Percentiles rank a stretch among this genome's conserved stretches.
These are phyloP conservation scores for Neofusicoccum cordaticola DNA, from an alignment of 2,329 filamentous ascomycete species.

Conservation along the genomic window DNA sequence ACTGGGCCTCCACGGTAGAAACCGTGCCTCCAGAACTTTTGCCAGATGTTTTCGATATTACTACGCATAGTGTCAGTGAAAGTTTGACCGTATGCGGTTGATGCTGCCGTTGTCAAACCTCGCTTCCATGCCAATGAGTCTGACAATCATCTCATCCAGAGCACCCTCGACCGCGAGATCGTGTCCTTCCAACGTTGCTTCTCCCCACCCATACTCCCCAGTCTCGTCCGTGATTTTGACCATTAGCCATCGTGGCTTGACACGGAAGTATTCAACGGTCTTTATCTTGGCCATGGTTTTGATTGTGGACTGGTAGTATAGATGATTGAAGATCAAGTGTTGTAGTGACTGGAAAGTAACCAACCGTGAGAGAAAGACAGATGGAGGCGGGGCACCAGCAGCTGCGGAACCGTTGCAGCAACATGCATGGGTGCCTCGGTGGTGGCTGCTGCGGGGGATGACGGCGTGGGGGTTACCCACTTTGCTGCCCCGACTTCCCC, in stretches of 20 bases:
- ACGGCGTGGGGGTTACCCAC: background rate
- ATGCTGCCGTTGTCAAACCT: constrained; percentile 48
- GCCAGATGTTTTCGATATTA: constrained; percentile 80
- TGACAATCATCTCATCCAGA: constrained; percentile 62
- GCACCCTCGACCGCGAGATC: constrained; percentile 71
- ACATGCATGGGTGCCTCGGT: background rate
- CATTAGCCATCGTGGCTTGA: constrained; percentile 73
- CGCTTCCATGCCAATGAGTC: constrained; percentile 66
- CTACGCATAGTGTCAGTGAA: constrained; percentile 37
- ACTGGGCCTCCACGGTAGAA: constrained; percentile 64
- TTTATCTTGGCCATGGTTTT: constrained; percentile 61
- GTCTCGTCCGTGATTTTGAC: constrained; percentile 70
- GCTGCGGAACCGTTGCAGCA: background rate
- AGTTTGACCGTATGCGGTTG: background rate
- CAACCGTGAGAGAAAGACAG: no score
- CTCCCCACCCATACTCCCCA: constrained; percentile 68
- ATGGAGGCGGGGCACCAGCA: background rate
- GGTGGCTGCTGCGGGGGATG: background rate
- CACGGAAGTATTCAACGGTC: constrained; percentile 68
- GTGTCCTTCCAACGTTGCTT: constrained; percentile 71
- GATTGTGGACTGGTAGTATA: no score
- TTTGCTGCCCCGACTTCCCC: background rate
- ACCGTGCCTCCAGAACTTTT: constrained; percentile 63
- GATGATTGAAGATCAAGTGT: background rate
- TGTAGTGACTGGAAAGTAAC: background rate